These are phyloP conservation scores for Ambrosia artemisiifolia DNA, from an alignment of 129 eudicot genomes.

Conservation along the genomic window DNA sequence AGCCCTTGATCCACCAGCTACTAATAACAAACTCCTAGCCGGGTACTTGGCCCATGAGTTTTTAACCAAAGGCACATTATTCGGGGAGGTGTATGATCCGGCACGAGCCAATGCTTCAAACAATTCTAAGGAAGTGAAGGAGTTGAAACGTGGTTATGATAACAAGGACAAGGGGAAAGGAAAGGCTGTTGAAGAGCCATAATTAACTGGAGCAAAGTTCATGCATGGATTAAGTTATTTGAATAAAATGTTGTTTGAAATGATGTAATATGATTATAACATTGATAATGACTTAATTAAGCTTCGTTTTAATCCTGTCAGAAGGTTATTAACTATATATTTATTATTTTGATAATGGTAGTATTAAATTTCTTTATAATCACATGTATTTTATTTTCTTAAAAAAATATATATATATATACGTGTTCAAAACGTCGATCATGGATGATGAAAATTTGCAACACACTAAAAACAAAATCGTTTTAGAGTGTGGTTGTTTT, in stretches of 20 bases:
- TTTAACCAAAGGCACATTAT: slow-evolving; percentile 42
- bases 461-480: too few species aligned
- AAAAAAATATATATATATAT: too few species aligned
- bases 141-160: background rate
- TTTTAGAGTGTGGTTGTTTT: too few species aligned
- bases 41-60: slow-evolving; percentile 62
- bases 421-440: too few species aligned
- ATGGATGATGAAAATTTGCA: too few species aligned
- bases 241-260: background rate
- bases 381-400: too few species aligned
- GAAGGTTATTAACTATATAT: background rate
- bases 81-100: slow-evolving; percentile 43
- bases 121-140: background rate
- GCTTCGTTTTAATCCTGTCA: background rate
- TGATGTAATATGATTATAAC: background rate
- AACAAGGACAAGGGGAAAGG: background rate
- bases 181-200: background rate
- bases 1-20: slow-evolving; percentile 1
- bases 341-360: too few species aligned
- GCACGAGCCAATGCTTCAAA: slow-evolving; percentile 25
- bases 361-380: too few species aligned
- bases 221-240: background rate
- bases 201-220: slow-evolving; percentile 1
- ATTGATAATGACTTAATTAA: background rate
- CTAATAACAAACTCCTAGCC: slow-evolving; percentile 37